Evolutionary conservation across 192 early-diverging fungal genomes (phyloP).

Genomic region (Mortierella hygrophila): DNA sequence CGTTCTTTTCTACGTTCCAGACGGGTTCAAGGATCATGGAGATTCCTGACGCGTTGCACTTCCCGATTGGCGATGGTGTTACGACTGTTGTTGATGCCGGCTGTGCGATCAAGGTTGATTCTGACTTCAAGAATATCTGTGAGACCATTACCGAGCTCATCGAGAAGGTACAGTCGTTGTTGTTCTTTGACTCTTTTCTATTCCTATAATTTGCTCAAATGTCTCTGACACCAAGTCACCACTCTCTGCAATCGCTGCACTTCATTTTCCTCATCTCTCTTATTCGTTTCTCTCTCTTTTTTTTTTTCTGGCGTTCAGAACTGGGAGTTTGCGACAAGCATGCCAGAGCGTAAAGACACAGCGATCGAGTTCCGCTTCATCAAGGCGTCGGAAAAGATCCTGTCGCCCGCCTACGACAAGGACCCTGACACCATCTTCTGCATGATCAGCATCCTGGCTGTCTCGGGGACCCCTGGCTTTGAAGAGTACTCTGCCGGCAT

Average conservation of each 20-base stretch:
- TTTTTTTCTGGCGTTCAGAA: conserved; percentile 18
- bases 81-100: conserved; percentile 14
- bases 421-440: conserved; percentile 38
- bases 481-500: conserved; percentile 23
- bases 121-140: conserved; percentile 27
- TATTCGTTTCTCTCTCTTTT: not conserved
- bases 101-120: conserved; percentile 30
- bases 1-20: conserved; percentile 25
- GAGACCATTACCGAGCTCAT: conserved; percentile 22
- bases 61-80: conserved; percentile 25
- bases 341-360: conserved; percentile 21
- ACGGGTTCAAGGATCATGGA: conserved; percentile 16
- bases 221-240: not conserved
- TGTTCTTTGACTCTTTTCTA: not conserved
- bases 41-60: conserved; percentile 34
- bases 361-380: conserved; percentile 37
- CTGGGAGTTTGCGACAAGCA: conserved; percentile 30
- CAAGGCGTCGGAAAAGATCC: conserved; percentile 35
- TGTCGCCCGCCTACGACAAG: conserved; percentile 44
- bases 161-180: conserved; percentile 5
- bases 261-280: not conserved
- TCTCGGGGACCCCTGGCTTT: conserved; percentile 31
- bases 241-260: not conserved
- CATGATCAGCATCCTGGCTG: conserved; percentile 37
- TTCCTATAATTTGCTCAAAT: too few relatives aligned